phyloP scores from a whole-genome alignment of 257 asterid species.

The Solanum neorickii region DNA sequence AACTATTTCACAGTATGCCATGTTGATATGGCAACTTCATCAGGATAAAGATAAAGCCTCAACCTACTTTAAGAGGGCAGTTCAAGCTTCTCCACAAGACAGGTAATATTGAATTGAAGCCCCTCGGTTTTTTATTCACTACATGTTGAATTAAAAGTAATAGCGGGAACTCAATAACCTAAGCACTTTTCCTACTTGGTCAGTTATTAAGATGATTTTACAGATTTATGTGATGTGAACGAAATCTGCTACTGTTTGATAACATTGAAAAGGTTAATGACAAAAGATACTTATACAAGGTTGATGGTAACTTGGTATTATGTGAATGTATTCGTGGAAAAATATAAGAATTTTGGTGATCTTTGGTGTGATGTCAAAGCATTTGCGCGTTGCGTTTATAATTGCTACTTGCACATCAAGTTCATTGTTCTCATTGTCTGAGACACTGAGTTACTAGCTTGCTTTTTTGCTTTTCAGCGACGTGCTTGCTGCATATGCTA shows the following conservation, averaged over 20 bases:
- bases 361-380: not conserved
- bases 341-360: not conserved
- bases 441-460: not conserved
- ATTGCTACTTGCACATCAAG: not conserved
- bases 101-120: slow-evolving; percentile 29
- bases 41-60: slow-evolving; percentile 43
- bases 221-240: not conserved
- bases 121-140: not conserved
- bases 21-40: slow-evolving; percentile 58
- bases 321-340: not conserved
- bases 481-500: slow-evolving; percentile 74
- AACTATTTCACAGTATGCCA: slow-evolving; percentile 45
- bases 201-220: not conserved
- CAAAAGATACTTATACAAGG: not conserved
- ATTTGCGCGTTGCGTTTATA: not conserved
- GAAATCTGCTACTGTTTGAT: not conserved
- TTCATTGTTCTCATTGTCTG: not conserved
- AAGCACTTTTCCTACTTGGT: not conserved
- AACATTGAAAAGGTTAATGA: not conserved
- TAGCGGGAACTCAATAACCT: not conserved
- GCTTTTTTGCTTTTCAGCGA: slow-evolving; percentile 33
- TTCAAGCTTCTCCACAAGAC: slow-evolving; percentile 48
- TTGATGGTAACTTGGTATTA: not conserved
- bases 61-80: slow-evolving; percentile 53
- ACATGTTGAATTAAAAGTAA: not conserved